A percentile compares a stretch with the other conserved stretches of the same genome.
Conservation (phyloP, 768 basidiomycete species). For the Nidula microcarpa region DNA sequence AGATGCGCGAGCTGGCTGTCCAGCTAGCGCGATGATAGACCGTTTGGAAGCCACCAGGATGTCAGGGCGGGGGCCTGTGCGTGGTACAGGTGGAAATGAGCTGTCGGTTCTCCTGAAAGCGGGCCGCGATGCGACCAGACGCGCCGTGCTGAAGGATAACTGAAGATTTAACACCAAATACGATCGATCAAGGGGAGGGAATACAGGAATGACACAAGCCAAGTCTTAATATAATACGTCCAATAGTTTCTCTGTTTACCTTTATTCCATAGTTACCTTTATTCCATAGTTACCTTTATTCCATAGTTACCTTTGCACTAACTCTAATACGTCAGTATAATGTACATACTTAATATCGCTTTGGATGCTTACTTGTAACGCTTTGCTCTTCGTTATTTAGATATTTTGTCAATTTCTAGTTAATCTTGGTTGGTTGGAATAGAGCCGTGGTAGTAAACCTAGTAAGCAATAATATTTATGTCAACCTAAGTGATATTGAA, state of each 20-base stretch:
- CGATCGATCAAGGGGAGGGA: background rate
- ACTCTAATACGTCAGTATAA: too few species aligned
- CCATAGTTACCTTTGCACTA: too few species aligned
- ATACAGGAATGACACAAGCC: background rate
- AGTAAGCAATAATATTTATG: too few species aligned
- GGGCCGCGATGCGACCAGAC: constrained; percentile 81
- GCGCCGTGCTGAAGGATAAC: constrained; percentile 49
- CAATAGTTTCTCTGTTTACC: background rate
- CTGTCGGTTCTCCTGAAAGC: constrained; percentile 82
- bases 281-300: background rate
- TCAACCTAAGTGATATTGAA: too few species aligned
- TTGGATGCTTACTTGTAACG: too few species aligned
- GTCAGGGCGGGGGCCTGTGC: constrained; percentile 47
- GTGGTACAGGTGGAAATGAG: constrained; percentile 90
- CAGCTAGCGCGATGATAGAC: constrained; percentile 52
- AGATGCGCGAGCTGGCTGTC: constrained; percentile 41
- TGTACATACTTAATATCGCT: too few species aligned
- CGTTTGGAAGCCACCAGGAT: constrained; percentile 37
- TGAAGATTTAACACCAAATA: constrained; percentile 8
- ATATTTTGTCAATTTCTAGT: too few species aligned
- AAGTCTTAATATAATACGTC: background rate
- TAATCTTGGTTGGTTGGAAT: too few species aligned
- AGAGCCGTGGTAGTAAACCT: too few species aligned
- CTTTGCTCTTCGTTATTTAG: too few species aligned
- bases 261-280: background rate